A percentile compares a stretch with the other conserved stretches of the same genome.
These are phyloP conservation scores for Barnettozyma hawaiiensis DNA, from an alignment of 1,139 yeast genomes.

Conservation along the genomic window DNA sequence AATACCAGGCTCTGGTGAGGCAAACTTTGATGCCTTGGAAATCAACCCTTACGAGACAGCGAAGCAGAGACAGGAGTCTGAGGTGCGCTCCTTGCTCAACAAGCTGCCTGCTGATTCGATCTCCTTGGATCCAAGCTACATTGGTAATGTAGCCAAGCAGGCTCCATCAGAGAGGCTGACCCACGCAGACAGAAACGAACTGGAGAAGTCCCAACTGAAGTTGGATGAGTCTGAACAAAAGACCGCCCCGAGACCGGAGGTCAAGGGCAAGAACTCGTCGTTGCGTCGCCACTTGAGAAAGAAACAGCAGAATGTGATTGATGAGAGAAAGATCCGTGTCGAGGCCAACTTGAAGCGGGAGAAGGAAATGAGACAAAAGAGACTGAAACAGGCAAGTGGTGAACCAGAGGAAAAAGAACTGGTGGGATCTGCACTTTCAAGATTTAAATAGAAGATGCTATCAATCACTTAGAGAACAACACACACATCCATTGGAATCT, in stretches of 20 bases:
- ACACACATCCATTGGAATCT: too few relatives aligned
- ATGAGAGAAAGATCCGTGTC: slow-evolving; percentile 78
- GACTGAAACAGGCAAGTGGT: slow-evolving; percentile 43
- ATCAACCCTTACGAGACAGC: slow-evolving; percentile 88
- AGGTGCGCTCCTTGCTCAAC: slow-evolving; percentile 79
- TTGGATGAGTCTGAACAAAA: slow-evolving; percentile 36
- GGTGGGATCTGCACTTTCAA: slow-evolving; percentile 51
- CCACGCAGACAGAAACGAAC: slow-evolving; percentile 51
- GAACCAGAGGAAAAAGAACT: slow-evolving; percentile 44
- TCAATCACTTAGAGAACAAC: background rate
- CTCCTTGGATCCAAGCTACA: slow-evolving; percentile 78
- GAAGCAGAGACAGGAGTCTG: slow-evolving; percentile 90
- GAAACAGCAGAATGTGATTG: slow-evolving; percentile 80
- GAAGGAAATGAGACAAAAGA: slow-evolving; percentile 62
- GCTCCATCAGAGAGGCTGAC: slow-evolving; percentile 59
- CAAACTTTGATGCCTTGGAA: slow-evolving; percentile 93
- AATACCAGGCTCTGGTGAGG: slow-evolving; percentile 97
- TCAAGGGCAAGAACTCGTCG: slow-evolving; percentile 77
- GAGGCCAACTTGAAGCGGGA: slow-evolving; percentile 73
- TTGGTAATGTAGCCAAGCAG: slow-evolving; percentile 78
- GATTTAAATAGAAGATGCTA: slow-evolving; percentile 33
- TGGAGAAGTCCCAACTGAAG: slow-evolving; percentile 30
- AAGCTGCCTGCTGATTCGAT: slow-evolving; percentile 92
- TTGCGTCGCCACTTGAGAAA: slow-evolving; percentile 77
- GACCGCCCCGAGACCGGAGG: slow-evolving; percentile 51